phyloP scores from a whole-genome alignment of 257 asterid species.

The Ballota nigra region DNA sequence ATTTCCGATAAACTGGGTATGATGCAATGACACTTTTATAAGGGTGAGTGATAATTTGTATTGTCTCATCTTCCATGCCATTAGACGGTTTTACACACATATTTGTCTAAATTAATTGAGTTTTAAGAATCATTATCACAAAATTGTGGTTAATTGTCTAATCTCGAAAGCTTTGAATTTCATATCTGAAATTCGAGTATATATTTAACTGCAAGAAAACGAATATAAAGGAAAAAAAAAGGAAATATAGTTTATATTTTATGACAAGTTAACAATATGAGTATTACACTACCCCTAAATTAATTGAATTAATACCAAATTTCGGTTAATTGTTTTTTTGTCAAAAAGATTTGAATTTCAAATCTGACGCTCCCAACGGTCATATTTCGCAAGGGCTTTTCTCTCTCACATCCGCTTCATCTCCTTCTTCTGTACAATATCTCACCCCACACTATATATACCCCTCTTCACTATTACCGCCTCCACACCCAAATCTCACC shows the following conservation, averaged over 20 bases:
- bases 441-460: constrained; percentile 23
- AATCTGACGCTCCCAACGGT: constrained; percentile 50
- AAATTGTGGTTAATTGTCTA: too few relatives aligned
- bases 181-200: too few relatives aligned
- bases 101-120: too few relatives aligned
- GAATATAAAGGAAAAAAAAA: neutral
- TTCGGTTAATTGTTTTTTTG: neutral
- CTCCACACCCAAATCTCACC: constrained; percentile 11
- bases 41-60: too few relatives aligned
- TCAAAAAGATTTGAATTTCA: constrained; percentile 35
- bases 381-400: constrained; percentile 22
- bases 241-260: neutral
- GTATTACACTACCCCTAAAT: neutral
- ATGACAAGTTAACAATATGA: neutral
- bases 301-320: neutral
- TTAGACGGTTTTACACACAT: too few relatives aligned
- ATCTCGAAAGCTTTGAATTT: neutral
- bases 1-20: too few relatives aligned
- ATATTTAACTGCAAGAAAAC: neutral
- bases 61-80: too few relatives aligned
- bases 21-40: too few relatives aligned
- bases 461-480: constrained; percentile 10
- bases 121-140: too few relatives aligned
- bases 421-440: constrained; percentile 12
- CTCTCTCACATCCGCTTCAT: constrained; percentile 17